Conservation (phyloP, 805 yeast genomes). For the Naumovozyma dairenensis region DNA sequence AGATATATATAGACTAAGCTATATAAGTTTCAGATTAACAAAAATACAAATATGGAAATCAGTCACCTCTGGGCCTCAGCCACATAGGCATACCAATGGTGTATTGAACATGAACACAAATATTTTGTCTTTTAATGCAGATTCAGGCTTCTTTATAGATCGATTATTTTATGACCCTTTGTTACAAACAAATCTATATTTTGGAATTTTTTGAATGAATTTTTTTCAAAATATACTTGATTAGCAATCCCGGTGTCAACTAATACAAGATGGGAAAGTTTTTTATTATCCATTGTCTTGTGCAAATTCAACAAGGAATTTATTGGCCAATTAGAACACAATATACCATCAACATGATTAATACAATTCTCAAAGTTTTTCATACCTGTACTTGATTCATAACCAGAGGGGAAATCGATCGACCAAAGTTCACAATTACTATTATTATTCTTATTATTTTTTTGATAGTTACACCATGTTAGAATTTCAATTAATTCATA, state of each 20-base stretch:
- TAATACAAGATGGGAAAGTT: constrained; percentile 33
- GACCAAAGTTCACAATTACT: constrained; percentile 40
- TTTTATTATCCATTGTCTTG: constrained; percentile 14
- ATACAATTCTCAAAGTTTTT: constrained; percentile 30
- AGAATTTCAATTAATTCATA: constrained; percentile 34
- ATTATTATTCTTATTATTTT: constrained; percentile 8
- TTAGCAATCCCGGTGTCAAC: constrained; percentile 66
- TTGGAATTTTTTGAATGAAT: constrained; percentile 40
- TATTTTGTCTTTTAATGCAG: too few relatives aligned
- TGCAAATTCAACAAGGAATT: constrained; percentile 14
- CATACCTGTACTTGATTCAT: constrained; percentile 71
- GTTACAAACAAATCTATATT: constrained; percentile 23
- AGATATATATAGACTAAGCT: too few relatives aligned
- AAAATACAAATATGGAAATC: too few relatives aligned
- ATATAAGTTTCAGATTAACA: too few relatives aligned
- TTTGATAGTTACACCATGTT: constrained; percentile 51
- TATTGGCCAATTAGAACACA: constrained; percentile 66
- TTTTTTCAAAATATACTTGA: constrained; percentile 36
- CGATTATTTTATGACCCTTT: constrained; percentile 8
- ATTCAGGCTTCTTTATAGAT: too few relatives aligned
- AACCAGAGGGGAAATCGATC: constrained; percentile 72
- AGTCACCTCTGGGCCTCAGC: too few relatives aligned
- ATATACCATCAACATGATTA: constrained; percentile 42
- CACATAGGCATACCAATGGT: too few relatives aligned
- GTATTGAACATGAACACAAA: too few relatives aligned